phyloP scores from a whole-genome alignment of 208 protist species.

The Leishmania tarentolae region DNA sequence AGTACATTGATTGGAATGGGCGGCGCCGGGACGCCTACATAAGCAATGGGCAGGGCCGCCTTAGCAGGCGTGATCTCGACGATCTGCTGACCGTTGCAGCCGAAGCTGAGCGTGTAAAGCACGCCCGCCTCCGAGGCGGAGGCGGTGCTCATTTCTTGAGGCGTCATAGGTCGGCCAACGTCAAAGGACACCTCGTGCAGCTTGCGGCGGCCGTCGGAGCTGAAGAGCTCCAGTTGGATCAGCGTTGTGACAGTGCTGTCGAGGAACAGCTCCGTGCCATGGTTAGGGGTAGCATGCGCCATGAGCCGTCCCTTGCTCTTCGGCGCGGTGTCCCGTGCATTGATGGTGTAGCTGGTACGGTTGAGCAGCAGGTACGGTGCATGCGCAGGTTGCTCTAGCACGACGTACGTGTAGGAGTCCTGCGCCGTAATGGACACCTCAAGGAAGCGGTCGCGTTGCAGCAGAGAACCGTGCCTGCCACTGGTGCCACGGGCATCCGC shows the following conservation, averaged over 20 bases:
- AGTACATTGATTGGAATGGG: conserved; percentile 60
- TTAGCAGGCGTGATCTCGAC: conserved; percentile 46
- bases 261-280: conserved; percentile 47
- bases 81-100: conserved; percentile 62
- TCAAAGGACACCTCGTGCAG: conserved; percentile 33
- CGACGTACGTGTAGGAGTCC: conserved; percentile 83
- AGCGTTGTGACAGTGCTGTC: conserved; percentile 52
- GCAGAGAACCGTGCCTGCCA: neutral
- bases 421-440: conserved; percentile 69
- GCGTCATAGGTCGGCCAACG: conserved; percentile 37
- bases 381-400: conserved; percentile 60
- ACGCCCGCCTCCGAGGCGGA: conserved; percentile 30
- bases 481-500: neutral
- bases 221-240: conserved; percentile 30
- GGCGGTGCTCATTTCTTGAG: conserved; percentile 29
- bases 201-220: conserved; percentile 2
- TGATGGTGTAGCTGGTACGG: conserved; percentile 53
- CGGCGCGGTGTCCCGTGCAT: conserved; percentile 49
- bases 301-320: conserved; percentile 57
- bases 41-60: conserved; percentile 15
- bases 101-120: conserved; percentile 51
- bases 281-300: conserved; percentile 51
- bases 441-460: conserved; percentile 51
- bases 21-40: conserved; percentile 29
- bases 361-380: conserved; percentile 81